Evolutionary conservation across 2,329 filamentous ascomycete genomes (phyloP).

Genomic region (Penicillium aurantiogriseum): DNA sequence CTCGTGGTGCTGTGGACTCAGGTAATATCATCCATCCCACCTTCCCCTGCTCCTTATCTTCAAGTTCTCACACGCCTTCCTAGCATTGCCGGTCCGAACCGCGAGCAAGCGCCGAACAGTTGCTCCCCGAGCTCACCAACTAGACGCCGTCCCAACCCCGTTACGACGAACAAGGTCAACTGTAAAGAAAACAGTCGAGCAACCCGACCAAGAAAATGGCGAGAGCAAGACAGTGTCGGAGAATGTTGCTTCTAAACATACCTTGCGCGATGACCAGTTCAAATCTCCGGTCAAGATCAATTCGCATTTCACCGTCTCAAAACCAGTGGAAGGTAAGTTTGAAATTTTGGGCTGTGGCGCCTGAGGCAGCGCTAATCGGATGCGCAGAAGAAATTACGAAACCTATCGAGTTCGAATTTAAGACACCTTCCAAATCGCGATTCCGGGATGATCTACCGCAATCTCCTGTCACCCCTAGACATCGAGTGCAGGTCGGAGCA

Average conservation of each 20-base stretch:
- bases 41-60: conserved; percentile 11
- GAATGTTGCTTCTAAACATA: conserved; percentile 51
- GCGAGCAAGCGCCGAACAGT: conserved; percentile 50
- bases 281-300: conserved; percentile 50
- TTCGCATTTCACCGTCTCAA: conserved; percentile 43
- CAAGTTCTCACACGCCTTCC: conserved; percentile 18
- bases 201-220: conserved; percentile 31
- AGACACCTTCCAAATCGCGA: conserved; percentile 55
- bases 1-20: conserved; percentile 36
- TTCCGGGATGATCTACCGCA: conserved; percentile 72
- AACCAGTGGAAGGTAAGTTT: conserved; percentile 37
- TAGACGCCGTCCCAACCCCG: conserved; percentile 31
- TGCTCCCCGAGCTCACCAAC: conserved; percentile 39
- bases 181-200: conserved; percentile 30
- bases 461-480: conserved; percentile 75
- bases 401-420: conserved; percentile 41
- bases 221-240: conserved; percentile 26
- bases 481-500: conserved; percentile 74
- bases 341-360: background rate
- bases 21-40: conserved; percentile 34
- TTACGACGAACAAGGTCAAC: conserved; percentile 38
- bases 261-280: conserved; percentile 42
- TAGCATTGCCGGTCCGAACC: conserved; percentile 36
- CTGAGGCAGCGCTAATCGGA: background rate
- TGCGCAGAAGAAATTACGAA: conserved; percentile 46